phyloP scores from a whole-genome alignment of 2,329 filamentous ascomycete genomes.

The Arthrobotrys sinensis region DNA sequence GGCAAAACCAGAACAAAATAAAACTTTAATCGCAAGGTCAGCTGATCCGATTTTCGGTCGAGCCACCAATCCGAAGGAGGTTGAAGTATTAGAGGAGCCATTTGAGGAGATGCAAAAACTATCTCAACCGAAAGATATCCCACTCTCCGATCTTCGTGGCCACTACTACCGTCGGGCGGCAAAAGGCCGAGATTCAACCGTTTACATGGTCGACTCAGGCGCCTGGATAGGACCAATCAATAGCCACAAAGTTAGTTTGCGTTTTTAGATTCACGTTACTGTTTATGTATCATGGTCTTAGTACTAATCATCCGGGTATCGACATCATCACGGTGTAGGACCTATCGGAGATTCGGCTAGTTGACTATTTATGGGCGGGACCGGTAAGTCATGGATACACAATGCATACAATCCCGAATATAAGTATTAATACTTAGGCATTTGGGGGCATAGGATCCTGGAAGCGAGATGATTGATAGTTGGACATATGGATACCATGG shows the following conservation, averaged over 20 bases:
- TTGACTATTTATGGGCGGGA: constrained; percentile 21
- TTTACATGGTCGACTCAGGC: constrained; percentile 35
- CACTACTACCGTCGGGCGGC: constrained; percentile 13
- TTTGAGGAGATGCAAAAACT: constrained; percentile 37
- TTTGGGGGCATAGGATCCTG: background rate
- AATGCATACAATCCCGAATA: too few relatives aligned
- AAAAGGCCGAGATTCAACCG: background rate
- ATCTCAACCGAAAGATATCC: constrained; percentile 8
- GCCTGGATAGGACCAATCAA: background rate
- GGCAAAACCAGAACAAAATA: background rate
- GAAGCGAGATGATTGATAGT: background rate
- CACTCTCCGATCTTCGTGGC: constrained; percentile 7
- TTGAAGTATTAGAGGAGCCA: constrained; percentile 23
- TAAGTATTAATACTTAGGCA: background rate
- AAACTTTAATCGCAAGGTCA: background rate
- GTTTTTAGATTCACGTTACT: too few relatives aligned
- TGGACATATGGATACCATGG: constrained; percentile 4
- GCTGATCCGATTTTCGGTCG: background rate
- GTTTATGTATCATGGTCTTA: background rate
- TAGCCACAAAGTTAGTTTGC: background rate
- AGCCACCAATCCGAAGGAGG: background rate
- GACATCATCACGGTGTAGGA: background rate
- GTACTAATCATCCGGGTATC: background rate
- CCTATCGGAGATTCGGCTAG: background rate
- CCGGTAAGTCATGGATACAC: constrained; percentile 2